These are phyloP conservation scores for Globisporangium polare DNA, from an alignment of 352 stramenopile species.

Conservation along the genomic window DNA sequence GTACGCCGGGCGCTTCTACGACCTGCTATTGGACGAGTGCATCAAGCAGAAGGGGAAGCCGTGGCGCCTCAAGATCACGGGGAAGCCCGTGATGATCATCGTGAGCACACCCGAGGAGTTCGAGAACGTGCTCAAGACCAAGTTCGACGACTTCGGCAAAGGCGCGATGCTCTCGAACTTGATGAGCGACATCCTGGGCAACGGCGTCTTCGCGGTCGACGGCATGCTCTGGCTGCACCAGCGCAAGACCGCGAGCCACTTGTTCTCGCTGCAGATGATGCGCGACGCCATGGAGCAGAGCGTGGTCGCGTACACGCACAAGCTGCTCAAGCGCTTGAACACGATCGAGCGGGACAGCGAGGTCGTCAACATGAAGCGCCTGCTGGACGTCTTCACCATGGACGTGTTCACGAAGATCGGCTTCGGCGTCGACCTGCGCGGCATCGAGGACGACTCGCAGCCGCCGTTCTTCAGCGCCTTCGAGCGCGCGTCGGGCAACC, in stretches of 20 bases:
- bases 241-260: slow-evolving; percentile 70
- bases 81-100: slow-evolving; percentile 16
- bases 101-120: slow-evolving; percentile 19
- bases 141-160: slow-evolving; percentile 58
- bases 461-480: slow-evolving; percentile 26
- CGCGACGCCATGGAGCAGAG: slow-evolving; percentile 27
- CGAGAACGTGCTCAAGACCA: slow-evolving; percentile 31
- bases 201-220: slow-evolving; percentile 53
- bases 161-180: slow-evolving; percentile 19
- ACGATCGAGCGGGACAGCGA: background rate
- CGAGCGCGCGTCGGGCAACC: slow-evolving; percentile 18
- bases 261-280: slow-evolving; percentile 54
- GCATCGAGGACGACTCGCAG: slow-evolving; percentile 22
- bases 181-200: slow-evolving; percentile 38
- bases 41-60: slow-evolving; percentile 14
- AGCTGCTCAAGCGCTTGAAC: slow-evolving; percentile 14
- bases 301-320: slow-evolving; percentile 14
- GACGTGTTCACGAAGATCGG: slow-evolving; percentile 55
- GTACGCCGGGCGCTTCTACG: slow-evolving; percentile 23
- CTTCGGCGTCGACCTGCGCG: slow-evolving; percentile 38
- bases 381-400: slow-evolving; percentile 42
- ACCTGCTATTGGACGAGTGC: slow-evolving; percentile 34
- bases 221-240: slow-evolving; percentile 44
- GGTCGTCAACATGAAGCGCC: slow-evolving; percentile 19
- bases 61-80: slow-evolving; percentile 5